Evolutionary conservation across 768 basidiomycete species (phyloP).

Genomic region (Kwoniella mangroviensis): DNA sequence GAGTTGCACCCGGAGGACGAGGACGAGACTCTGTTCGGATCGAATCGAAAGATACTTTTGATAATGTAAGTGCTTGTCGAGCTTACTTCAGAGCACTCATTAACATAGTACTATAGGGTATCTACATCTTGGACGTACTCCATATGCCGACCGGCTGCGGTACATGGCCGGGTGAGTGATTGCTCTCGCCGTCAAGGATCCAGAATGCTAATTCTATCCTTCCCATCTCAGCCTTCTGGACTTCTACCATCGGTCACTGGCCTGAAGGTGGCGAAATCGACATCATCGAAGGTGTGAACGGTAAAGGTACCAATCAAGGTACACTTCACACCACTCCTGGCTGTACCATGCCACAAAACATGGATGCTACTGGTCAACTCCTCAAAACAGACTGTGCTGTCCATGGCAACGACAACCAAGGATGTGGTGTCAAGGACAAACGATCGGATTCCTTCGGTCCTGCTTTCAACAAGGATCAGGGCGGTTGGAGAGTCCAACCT

Average conservation of each 20-base stretch:
- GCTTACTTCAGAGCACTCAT: neutral
- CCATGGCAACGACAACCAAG: slow-evolving; percentile 2
- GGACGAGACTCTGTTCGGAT: slow-evolving; percentile 30
- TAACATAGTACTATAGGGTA: slow-evolving; percentile 3
- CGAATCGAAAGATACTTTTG: slow-evolving; percentile 19
- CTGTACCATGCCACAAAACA: slow-evolving; percentile 19
- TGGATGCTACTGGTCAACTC: slow-evolving; percentile 16
- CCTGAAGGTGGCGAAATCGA: slow-evolving; percentile 56
- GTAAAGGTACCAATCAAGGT: slow-evolving; percentile 58
- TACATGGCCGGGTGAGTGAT: slow-evolving; percentile 13
- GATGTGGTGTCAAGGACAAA: slow-evolving; percentile 21
- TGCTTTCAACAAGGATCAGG: slow-evolving; percentile 18
- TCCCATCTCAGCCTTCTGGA: slow-evolving; percentile 19
- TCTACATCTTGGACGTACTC: slow-evolving; percentile 21
- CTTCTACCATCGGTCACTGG: slow-evolving; percentile 28
- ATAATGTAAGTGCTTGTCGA: slow-evolving; percentile 7
- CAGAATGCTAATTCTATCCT: neutral
- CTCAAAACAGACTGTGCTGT: slow-evolving; percentile 15
- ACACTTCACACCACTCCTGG: slow-evolving; percentile 59
- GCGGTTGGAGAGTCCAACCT: slow-evolving; percentile 12
- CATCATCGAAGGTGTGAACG: slow-evolving; percentile 61
- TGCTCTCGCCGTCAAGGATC: neutral
- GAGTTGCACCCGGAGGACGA: slow-evolving; percentile 1
- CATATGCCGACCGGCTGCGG: slow-evolving; percentile 25
- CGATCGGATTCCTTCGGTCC: slow-evolving; percentile 16